A percentile compares a stretch with the other conserved stretches of the same genome.
phyloP scores from a whole-genome alignment of 805 yeast genomes.

The Hanseniaspora lindneri region DNA sequence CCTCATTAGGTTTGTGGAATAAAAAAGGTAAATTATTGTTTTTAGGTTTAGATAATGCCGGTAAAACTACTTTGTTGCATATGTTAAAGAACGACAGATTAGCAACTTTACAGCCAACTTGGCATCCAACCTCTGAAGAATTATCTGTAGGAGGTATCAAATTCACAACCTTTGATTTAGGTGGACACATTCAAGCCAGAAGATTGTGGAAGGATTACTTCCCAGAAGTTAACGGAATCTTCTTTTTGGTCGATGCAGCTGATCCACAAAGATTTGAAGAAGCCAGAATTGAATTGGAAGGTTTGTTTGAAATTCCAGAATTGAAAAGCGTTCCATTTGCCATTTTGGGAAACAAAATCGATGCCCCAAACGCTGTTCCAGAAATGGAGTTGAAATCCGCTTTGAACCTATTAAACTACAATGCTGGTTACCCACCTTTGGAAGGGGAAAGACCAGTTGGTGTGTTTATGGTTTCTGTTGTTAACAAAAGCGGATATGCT shows the following conservation, averaged over 20 bases:
- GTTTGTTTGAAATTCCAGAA: constrained; percentile 85
- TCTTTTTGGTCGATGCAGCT: constrained; percentile 91
- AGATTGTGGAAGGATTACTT: constrained; percentile 98
- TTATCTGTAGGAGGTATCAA: constrained; percentile 90
- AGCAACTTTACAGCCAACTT: constrained; percentile 94
- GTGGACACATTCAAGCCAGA: constrained; percentile 98
- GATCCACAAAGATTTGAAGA: constrained; percentile 92
- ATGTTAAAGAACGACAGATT: constrained; percentile 89
- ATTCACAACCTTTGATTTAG: constrained; percentile 95
- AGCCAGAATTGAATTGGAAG: constrained; percentile 88
- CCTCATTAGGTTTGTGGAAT: constrained; percentile 75
- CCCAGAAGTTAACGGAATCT: constrained; percentile 98
- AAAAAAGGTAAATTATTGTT: constrained; percentile 93
- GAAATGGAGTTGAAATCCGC: constrained; percentile 90
- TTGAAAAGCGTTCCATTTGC: constrained; percentile 81
- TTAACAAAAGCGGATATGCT: constrained; percentile 96
- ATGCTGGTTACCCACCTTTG: constrained; percentile 74
- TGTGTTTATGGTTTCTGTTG: constrained; percentile 94
- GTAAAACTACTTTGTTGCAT: constrained; percentile 81
- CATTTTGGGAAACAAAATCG: constrained; percentile 92
- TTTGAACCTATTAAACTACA: constrained; percentile 61
- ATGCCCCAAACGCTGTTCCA: constrained; percentile 82
- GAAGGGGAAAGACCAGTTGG: constrained; percentile 82
- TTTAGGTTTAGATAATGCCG: constrained; percentile 95
- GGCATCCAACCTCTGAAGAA: constrained; percentile 98